Evolutionary conservation across 1,284 basidiomycete species (phyloP).

Genomic region (Boletus mariae): DNA sequence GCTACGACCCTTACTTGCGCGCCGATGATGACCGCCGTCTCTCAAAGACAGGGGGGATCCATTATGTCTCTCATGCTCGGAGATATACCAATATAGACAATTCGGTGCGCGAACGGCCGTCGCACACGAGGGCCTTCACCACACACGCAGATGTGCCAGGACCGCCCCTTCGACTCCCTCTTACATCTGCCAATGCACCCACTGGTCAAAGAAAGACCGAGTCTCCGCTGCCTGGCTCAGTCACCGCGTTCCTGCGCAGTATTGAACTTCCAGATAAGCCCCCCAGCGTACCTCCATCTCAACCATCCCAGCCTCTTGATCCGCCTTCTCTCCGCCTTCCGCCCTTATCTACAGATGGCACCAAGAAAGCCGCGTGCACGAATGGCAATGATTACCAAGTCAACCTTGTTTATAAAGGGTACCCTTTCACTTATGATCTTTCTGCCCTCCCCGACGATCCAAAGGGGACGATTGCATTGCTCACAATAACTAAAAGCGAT

Average conservation of each 20-base stretch:
- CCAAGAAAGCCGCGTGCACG: neutral
- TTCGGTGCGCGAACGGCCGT: slow-evolving; percentile 4
- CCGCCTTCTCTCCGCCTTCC: slow-evolving; percentile 12
- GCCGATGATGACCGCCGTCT: slow-evolving; percentile 2
- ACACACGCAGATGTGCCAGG: slow-evolving; percentile 12
- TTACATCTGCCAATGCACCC: slow-evolving; percentile 7
- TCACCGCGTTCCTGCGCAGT: slow-evolving; percentile 23
- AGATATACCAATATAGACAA: slow-evolving; percentile 2
- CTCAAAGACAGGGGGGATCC: slow-evolving; percentile 9
- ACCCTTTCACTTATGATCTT: slow-evolving; percentile 29
- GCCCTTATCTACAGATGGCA: slow-evolving; percentile 6
- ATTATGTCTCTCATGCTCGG: slow-evolving; percentile 1
- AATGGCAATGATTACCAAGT: slow-evolving; percentile 17
- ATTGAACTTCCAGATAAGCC: slow-evolving; percentile 24
- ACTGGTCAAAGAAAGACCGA: slow-evolving; percentile 3
- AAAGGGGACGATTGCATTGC: slow-evolving; percentile 23
- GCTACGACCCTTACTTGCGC: slow-evolving; percentile 1
- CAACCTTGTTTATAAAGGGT: slow-evolving; percentile 25
- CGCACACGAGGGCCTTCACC: slow-evolving; percentile 3
- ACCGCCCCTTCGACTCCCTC: slow-evolving; percentile 15
- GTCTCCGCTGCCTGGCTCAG: slow-evolving; percentile 16
- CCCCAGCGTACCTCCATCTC: slow-evolving; percentile 8
- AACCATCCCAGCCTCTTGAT: slow-evolving; percentile 5
- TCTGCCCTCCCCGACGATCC: slow-evolving; percentile 30
- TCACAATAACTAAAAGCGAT: slow-evolving; percentile 28